phyloP scores from a whole-genome alignment of 441 rosid species.

The Euphorbia corollata region DNA sequence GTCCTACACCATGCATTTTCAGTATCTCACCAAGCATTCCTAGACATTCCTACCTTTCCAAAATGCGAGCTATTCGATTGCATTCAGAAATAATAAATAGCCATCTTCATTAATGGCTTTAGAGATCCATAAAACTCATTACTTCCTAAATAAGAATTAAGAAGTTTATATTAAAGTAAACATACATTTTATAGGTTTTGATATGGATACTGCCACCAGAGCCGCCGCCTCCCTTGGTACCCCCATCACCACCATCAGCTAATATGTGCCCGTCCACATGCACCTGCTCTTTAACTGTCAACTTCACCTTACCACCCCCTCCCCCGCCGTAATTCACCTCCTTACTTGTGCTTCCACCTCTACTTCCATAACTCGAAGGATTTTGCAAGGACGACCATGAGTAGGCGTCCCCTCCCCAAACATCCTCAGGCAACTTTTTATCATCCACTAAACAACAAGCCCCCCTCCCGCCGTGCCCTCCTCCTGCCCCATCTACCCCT shows the following conservation, averaged over 20 bases:
- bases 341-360: slow-evolving; percentile 73
- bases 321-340: slow-evolving; percentile 83
- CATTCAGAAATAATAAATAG: slow-evolving; percentile 3
- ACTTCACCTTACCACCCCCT: slow-evolving; percentile 76
- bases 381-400: slow-evolving; percentile 72
- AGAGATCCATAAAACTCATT: neutral
- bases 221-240: slow-evolving; percentile 94
- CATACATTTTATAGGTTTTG: slow-evolving; percentile 73
- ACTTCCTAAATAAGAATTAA: slow-evolving; percentile 6
- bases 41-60: slow-evolving; percentile 7
- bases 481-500: slow-evolving; percentile 80
- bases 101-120: slow-evolving; percentile 1
- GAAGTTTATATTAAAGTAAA: slow-evolving; percentile 18
- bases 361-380: slow-evolving; percentile 79
- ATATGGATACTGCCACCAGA: slow-evolving; percentile 85
- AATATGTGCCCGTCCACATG: slow-evolving; percentile 62
- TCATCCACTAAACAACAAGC: slow-evolving; percentile 71
- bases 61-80: neutral
- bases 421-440: slow-evolving; percentile 75
- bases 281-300: slow-evolving; percentile 39
- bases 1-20: slow-evolving; percentile 5
- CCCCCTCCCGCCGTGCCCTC: slow-evolving; percentile 95
- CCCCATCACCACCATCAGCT: slow-evolving; percentile 87
- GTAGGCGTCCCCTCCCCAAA: slow-evolving; percentile 97
- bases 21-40: neutral